Evolutionary conservation across 192 early-diverging fungal genomes (phyloP).

Genomic region (Linnemannia exigua): DNA sequence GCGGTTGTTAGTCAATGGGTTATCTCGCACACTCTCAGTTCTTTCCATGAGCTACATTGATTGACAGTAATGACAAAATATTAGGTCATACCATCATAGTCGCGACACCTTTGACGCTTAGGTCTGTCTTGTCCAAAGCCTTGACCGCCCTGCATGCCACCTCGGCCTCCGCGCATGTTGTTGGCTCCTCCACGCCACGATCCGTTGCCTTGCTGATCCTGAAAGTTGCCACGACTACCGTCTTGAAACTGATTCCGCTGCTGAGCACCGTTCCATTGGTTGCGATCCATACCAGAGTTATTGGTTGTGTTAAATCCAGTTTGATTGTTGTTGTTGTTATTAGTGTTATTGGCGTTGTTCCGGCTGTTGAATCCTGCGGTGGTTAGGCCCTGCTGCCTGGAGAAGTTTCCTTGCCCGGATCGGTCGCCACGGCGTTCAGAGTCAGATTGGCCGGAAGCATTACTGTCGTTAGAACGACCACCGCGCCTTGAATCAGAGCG

Average conservation of each 20-base stretch:
- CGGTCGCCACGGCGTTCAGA: slow-evolving; percentile 47
- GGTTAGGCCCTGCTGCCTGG: slow-evolving; percentile 30
- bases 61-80: not conserved
- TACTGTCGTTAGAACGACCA: slow-evolving; percentile 7
- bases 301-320: slow-evolving; percentile 13
- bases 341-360: not conserved
- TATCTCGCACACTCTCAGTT: not conserved
- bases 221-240: slow-evolving; percentile 17
- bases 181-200: slow-evolving; percentile 55
- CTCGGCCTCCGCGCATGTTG: slow-evolving; percentile 61
- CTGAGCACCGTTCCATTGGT: slow-evolving; percentile 29
- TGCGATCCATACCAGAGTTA: slow-evolving; percentile 14
- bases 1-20: not conserved
- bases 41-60: not conserved
- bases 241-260: slow-evolving; percentile 21
- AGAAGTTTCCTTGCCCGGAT: not conserved
- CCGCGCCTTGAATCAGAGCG: not conserved
- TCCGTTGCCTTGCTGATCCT: slow-evolving; percentile 39
- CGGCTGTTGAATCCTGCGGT: slow-evolving; percentile 40
- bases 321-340: slow-evolving; percentile 11
- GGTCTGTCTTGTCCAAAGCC: slow-evolving; percentile 49
- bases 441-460: slow-evolving; percentile 19
- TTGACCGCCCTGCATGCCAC: slow-evolving; percentile 47
- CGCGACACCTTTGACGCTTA: slow-evolving; percentile 70
- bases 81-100: slow-evolving; percentile 80